Conservation (phyloP, 1,284 basidiomycete genomes). For the Ceratobasidium sp. region DNA sequence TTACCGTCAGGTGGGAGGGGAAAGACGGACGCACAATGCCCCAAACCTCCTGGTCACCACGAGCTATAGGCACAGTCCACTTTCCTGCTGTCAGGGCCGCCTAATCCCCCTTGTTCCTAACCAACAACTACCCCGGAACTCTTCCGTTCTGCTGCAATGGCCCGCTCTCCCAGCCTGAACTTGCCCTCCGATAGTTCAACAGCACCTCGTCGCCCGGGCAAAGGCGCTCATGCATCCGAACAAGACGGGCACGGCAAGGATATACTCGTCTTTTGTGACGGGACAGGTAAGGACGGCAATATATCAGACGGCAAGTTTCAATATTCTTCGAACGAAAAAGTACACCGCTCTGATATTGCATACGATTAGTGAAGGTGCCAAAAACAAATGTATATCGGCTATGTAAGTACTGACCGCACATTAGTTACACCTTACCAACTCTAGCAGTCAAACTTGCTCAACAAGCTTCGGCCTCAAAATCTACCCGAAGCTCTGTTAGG, state of each 20-base stretch:
- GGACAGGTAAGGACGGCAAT: conserved; percentile 30
- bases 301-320: not conserved
- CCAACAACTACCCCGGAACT: not conserved
- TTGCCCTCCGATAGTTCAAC: not conserved
- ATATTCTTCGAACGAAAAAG: too few relatives aligned
- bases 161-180: not conserved
- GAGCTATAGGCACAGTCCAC: not conserved
- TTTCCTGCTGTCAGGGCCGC: not conserved
- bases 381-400: conserved; percentile 21
- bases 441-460: conserved; percentile 3
- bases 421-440: not conserved
- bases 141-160: not conserved
- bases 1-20: too few relatives aligned
- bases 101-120: not conserved
- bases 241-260: not conserved
- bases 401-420: conserved; percentile 1
- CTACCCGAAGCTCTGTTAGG: not conserved
- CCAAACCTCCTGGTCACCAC: not conserved
- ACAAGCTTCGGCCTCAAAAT: too few relatives aligned
- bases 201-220: not conserved
- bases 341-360: too few relatives aligned
- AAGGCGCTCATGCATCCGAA: not conserved
- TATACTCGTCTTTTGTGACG: conserved; percentile 39
- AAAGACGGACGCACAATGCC: not conserved
- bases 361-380: too few relatives aligned